Base-by-base conservation (phyloP, 1,284 basidiomycete genomes). In the Neonothopanus nambi region DNA sequence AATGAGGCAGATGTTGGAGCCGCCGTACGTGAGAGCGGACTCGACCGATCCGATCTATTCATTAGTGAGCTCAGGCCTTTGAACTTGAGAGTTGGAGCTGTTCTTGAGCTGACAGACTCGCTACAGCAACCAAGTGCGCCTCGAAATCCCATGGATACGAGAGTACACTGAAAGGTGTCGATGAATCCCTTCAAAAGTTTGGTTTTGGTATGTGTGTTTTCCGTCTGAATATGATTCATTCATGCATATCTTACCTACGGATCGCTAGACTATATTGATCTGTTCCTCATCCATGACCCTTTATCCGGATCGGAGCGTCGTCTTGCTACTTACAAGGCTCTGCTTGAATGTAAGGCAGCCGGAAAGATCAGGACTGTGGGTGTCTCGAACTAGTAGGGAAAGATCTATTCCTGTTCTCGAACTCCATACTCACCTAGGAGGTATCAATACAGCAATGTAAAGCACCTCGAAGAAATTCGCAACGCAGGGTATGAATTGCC, bases 321-420 rank as follows among this genome's bases (percentile, higher is more conserved):
- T 7, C 67, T 87, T 47, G 77, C 73, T 18, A 85, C 87, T 0
- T 89, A 84, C 63, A 78, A 76, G 43, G 84, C 83, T 0, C 68
- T 87, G 15, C 65, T 79, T 3, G 78, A 85, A 55, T 75, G 75
- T 9, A 79, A 82, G 61, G 68, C 73, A 39, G 79, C 76, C 20
- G 89, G 89, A 0, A 87, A 88, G 63, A 77, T 91, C 43, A 77
- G 77, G 57, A n/a, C n/a, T n/a, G n/a, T n/a, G n/a, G n/a, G n/a
- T n/a, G n/a, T n/a, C n/a, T n/a, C n/a, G n/a, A n/a, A 77, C 79
- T 21, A 82, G 92, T 20, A 88, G 91, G 2, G 89, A 87, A 84
- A 5, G 93, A 93, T 68, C 92, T 82, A 85, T 87, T 57, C 38
- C 80, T 68, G 23, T 54, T 36, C 23, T 39, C 28, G 20, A 36